phyloP scores from a whole-genome alignment of 768 basidiomycete species.

The Lentinula sp. region DNA sequence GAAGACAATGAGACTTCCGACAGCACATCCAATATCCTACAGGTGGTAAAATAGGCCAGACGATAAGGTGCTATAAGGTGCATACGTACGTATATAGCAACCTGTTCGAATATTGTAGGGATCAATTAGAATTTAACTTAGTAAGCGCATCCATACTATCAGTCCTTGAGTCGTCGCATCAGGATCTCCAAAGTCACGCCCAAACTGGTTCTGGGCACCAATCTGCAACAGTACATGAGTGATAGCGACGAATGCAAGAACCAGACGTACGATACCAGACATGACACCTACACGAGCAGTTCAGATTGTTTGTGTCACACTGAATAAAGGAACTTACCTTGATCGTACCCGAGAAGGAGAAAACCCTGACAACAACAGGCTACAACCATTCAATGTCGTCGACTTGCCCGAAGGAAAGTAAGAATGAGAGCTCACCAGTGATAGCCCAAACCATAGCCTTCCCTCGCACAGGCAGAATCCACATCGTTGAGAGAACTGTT shows the following conservation, averaged over 20 bases:
- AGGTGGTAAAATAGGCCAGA: not conserved
- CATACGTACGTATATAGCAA: constrained; percentile 27
- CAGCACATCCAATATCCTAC: constrained; percentile 33
- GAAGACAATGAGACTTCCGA: constrained; percentile 30
- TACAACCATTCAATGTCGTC: constrained; percentile 4
- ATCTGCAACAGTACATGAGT: constrained; percentile 17
- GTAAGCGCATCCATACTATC: constrained; percentile 21
- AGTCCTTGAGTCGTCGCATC: constrained; percentile 30
- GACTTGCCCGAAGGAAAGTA: not conserved
- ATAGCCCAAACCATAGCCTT: constrained; percentile 34
- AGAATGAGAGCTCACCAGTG: constrained; percentile 20
- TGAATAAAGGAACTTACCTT: constrained; percentile 12
- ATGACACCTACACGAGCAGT: constrained; percentile 20
- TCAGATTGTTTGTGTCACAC: not conserved
- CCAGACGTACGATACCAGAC: constrained; percentile 28
- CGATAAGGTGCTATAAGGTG: not conserved
- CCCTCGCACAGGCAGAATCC: constrained; percentile 28
- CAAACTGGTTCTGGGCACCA: constrained; percentile 36
- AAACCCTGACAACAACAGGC: constrained; percentile 37
- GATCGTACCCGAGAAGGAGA: constrained; percentile 29
- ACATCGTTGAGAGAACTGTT: constrained; percentile 16
- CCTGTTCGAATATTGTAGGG: constrained; percentile 7
- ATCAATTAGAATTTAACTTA: not conserved
- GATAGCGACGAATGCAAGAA: not conserved
- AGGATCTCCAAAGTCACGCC: constrained; percentile 29